Base-by-base conservation (phyloP, 2,329 filamentous ascomycete genomes). In the Colletotrichum trifolii region DNA sequence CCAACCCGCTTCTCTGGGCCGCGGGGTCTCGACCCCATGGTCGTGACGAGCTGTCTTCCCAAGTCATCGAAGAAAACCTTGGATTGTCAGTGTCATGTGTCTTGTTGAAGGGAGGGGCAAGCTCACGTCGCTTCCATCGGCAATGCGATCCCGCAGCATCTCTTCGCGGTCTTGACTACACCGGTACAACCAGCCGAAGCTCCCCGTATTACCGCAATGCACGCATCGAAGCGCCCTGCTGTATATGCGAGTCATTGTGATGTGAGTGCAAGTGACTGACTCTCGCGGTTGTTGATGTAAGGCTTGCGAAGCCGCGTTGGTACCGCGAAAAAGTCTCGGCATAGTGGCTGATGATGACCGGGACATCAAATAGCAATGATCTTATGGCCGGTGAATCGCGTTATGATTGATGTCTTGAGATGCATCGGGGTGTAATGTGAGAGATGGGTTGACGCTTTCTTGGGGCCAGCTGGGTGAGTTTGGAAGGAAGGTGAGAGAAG, bases 101-200 rank as follows among this genome's bases (percentile, higher is more conserved):
- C n/a, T 45, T 45, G 40, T 72, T 50, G 56, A 39, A 25, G 46
- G 50, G 36, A 46, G 69, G 67, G 17, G 64, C 1, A 42, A 59
- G 55, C 65, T 71, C 68, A 64, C 73, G 67, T 59, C 70, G 43
- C 54, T 57, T 77, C 77, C 33, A 76, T 73, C 49, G 38, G 35
- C 33, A 8, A 75, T 73, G 50, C 78, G 69, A 53, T 80, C 77
- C 48, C 73, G 69, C 25, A 69, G 72, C 63, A 73, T 66, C 25
- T 72, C 72, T 36, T 86, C 81, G 10, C 79, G 79, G 70, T 94
- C 91, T 73, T 92, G 87, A 11, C 83, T 85, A 75, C 93, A 96
- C 64, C 85, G 82, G 75, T 92, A 96, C 25, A 96, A 78, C 86
- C 90, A 96, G 34, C 91, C 91, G 57, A 89, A 81, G 13, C 82